Evolutionary conservation across 192 early-diverging fungal species (phyloP), one percentile per base, ranked within the genome.

Genomic region (Pecoramyces ruminantium): DNA sequence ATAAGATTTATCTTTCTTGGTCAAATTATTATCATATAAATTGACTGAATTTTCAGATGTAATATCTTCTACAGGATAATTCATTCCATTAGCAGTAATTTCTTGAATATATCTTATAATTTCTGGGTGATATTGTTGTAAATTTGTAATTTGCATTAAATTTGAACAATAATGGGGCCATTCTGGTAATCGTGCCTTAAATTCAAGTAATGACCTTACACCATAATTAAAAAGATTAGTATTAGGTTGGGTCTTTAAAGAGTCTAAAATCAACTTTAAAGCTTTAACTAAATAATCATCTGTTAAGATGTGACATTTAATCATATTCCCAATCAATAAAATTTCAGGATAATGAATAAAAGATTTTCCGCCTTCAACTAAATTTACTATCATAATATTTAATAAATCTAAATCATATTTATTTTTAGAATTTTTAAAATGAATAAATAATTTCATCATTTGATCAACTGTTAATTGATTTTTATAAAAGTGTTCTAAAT

Each of bases 201-300:
- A 97, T 81, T 95, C 93, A 51, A 87, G 85, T 18, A 99, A 83
- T 15, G 97, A 93, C 11, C 93, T 91, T 79, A 92, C 89, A 30
- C 96, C 98, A 91, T 98, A 99, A 58, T 87, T 90, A 85, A 95
- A 97, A 88, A 96, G 89, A 82, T 93, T 93, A 38, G 93, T 91
- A 3, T 92, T 89, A 9, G 92, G 85, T 2, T 94, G 88, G 30
- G 91, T 92, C 34, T 95, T 91, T 67, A 98, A 87, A 0, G 96
- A 93, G 79, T 96, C 94, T 28, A 98, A 84, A 8, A 98, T 92
- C 87, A 93, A 95, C 14, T 94, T 93, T 27, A 99, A 85, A 16
- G 96, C 95, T 30, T 92, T 90, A 17, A 93, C 93, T 34, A 97
- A 89, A 29, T 92, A 91, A 29, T 89, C 87, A 17, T 92, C 91